Base-by-base conservation (phyloP, 352 stramenopile genomes). In the Hyaloperonospora brassicae region DNA sequence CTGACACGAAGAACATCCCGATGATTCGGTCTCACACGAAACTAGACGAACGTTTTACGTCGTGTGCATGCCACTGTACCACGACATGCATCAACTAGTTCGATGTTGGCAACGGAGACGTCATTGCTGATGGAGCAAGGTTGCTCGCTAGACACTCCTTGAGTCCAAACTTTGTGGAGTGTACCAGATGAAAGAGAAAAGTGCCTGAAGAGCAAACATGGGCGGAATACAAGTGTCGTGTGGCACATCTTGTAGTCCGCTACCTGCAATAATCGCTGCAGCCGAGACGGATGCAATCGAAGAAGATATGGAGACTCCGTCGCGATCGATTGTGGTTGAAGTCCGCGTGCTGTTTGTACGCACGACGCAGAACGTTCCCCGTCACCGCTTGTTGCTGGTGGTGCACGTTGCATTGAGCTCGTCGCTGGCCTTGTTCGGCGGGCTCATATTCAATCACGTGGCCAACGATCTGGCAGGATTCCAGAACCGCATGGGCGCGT, bases 361-460 rank as follows among this genome's bases (percentile, higher is more conserved):
- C 23, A 89, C 82, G 12, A 64, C 66, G 17, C 68, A 80, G 42
- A 93, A 87, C 38, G 84, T 87, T 45, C 60, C 86, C 39, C 82
- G 82, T 52, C 74, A 93, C 38, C 76, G 72, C 3, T 89, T 78
- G 36, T 54, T 90, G 50, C 61, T 93, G 6, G 50, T 86, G 50
- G 55, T 89, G 30, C 79, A 90, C 45, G 53, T 90, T 50, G 41
- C 62, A 12, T 52, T 90, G 50, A 86, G 76, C 24, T 42, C 87
- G 2, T 52, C 65, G 34, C 62, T 93, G 9, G 79, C 70, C 40
- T 55, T 93, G 10, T 75, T 87, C 47, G n/a, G n/a, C n/a, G n/a
- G n/a, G n/a, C n/a, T n/a, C n/a, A n/a, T n/a, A n/a, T n/a, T n/a
- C n/a, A n/a, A n/a, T n/a, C n/a, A n/a, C n/a, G n/a, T n/a, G n/a